Percentiles rank a stretch among this genome's conserved stretches.
Conservation (phyloP, 352 stramenopile species). For the Globisporangium carolinianum region DNA sequence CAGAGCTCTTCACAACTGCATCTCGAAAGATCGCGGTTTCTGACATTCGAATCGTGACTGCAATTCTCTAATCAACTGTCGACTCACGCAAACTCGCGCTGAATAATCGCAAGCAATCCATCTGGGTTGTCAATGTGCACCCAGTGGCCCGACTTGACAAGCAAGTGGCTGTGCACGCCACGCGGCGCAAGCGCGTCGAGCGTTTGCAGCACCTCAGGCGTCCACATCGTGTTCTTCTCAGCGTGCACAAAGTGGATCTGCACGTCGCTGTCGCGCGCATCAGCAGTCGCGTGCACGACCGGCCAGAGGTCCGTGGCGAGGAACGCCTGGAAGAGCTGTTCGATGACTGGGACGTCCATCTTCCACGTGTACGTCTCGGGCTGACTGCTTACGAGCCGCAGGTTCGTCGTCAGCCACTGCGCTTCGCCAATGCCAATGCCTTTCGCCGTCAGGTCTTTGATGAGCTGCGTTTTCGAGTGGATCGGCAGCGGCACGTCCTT, state of each 20-base stretch:
- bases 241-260: constrained; percentile 75
- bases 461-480: constrained; percentile 54
- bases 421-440: constrained; percentile 58
- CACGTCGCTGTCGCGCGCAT: constrained; percentile 18
- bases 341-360: constrained; percentile 70
- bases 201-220: constrained; percentile 26
- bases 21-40: no score
- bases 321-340: constrained; percentile 68
- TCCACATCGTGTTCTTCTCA: constrained; percentile 77
- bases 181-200: constrained; percentile 38
- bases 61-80: not conserved
- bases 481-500: constrained; percentile 74
- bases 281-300: constrained; percentile 23
- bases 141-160: constrained; percentile 75
- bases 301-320: constrained; percentile 63
- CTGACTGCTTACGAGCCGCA: constrained; percentile 37
- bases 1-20: no score
- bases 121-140: constrained; percentile 81
- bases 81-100: constrained; percentile 8
- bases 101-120: constrained; percentile 63
- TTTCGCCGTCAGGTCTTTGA: constrained; percentile 52
- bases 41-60: not conserved
- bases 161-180: constrained; percentile 57
- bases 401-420: constrained; percentile 80
- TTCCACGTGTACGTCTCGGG: constrained; percentile 76